Evolutionary conservation across 2,329 filamentous ascomycete genomes (phyloP), one percentile per base, ranked within the genome.

Genomic region (Talaromyces islandicus): DNA sequence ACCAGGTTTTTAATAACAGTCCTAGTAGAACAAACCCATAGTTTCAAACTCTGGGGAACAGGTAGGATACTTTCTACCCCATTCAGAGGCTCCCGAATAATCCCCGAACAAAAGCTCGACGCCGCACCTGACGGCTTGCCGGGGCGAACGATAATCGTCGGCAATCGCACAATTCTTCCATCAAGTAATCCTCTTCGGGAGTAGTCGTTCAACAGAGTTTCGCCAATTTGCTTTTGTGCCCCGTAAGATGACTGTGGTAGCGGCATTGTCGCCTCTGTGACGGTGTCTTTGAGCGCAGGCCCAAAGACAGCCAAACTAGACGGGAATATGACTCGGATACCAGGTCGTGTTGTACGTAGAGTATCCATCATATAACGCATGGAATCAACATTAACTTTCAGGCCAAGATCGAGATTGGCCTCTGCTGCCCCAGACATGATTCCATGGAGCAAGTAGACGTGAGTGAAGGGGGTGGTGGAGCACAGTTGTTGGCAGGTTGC

Each of bases 271-370:
- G 38, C 50, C 32, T 58, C 56, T 10, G 46, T 58, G 2, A 53
- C 32, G 29, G 43, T 58, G 17, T 58, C 48, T 11, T 38, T 48
- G 27, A 52, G 48, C 10, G 48, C 32, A 11, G 56, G 56, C 17
- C 32, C 56, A 46, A 58, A 53, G 5, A 53, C 56, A 12, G 56
- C 56, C 27, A 58, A 38, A n/a, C 56, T 58, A 29, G 48, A 58
- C 17, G 56, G 56, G 32, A 58, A 58, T 25, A 58, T 58, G 12
- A 58, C 56, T 43, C 56, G 27, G n/a, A 53, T 58, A 17, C 56
- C 56, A 24, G 56, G 48, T 17, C 56, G 30, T 9, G 43, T n/a
- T 19, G 21, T 53, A 30, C 56, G 48, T 14, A 58, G 7, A 41
- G 32, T 53, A 9, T 58, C 56, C 48, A 58, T 52, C 32, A 58